Percentiles rank a stretch among this genome's conserved stretches.
Conservation (phyloP, 306 rosid genomes). For the Astragalus glycyphyllos region DNA sequence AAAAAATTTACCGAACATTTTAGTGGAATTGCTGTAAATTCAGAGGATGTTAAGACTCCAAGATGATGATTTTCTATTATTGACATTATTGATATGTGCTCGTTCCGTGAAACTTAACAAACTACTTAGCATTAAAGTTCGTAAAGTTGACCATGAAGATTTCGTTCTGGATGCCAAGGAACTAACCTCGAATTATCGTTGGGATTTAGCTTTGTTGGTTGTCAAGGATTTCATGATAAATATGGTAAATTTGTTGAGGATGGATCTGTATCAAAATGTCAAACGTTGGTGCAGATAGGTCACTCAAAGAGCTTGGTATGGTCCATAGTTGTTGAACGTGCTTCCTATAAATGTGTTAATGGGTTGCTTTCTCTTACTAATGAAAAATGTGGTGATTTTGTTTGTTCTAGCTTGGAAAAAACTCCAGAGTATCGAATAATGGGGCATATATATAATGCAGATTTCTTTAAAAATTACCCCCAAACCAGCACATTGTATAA, state of each 20-base stretch:
- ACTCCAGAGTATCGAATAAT: no score
- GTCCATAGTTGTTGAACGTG: background rate
- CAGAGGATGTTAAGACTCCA: background rate
- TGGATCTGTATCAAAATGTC: background rate
- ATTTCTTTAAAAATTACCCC: no score
- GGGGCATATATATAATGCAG: no score
- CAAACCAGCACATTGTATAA: no score
- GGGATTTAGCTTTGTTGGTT: background rate
- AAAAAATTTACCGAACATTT: no score
- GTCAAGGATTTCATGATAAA: background rate
- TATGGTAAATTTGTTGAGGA: background rate
- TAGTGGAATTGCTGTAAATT: no score
- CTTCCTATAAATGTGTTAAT: background rate
- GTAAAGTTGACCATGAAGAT: background rate
- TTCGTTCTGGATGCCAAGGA: background rate
- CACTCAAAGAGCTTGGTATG: background rate
- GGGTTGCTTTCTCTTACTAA: no score
- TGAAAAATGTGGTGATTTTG: no score
- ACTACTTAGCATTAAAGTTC: background rate
- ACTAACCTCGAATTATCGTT: background rate
- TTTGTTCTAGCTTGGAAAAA: no score
- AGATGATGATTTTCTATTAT: background rate
- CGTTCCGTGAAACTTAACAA: background rate
- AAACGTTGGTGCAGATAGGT: background rate
- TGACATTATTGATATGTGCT: background rate